These are phyloP conservation scores for Collybia sp. DNA, from an alignment of 768 basidiomycete species.

Conservation along the genomic window DNA sequence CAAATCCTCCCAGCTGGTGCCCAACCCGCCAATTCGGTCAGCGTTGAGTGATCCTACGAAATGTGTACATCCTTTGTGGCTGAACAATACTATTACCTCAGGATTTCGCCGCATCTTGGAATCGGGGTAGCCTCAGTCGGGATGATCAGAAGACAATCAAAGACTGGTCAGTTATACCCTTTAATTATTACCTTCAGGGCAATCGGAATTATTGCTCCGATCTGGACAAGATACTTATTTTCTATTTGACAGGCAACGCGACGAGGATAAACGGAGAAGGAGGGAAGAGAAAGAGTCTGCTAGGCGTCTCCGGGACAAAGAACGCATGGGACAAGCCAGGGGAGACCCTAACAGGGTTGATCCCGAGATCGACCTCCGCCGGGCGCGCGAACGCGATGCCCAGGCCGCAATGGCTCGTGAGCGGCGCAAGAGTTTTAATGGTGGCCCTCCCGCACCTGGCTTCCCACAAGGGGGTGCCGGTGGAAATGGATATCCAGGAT, in stretches of 20 bases:
- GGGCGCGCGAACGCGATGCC: constrained; percentile 54
- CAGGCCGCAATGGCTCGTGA: constrained; percentile 33
- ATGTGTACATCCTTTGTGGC: constrained; percentile 6
- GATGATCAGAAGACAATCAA: constrained; percentile 36
- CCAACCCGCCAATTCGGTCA: constrained; percentile 52
- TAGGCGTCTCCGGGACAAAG: constrained; percentile 47
- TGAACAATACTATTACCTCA: constrained; percentile 16
- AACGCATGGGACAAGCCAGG: constrained; percentile 29
- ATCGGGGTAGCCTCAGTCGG: constrained; percentile 33
- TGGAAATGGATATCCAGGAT: constrained; percentile 18
- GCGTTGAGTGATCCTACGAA: constrained; percentile 12
- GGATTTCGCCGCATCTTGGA: constrained; percentile 60
- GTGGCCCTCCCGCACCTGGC: constrained; percentile 22
- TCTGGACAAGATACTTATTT: constrained; percentile 3
- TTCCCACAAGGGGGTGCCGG: constrained; percentile 17
- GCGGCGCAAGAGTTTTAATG: constrained; percentile 52
- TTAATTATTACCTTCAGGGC: neutral
- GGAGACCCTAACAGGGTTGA: constrained; percentile 15
- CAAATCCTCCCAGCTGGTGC: constrained; percentile 56
- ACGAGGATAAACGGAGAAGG: constrained; percentile 38
- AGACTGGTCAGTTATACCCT: constrained; percentile 34
- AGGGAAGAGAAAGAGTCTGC: constrained; percentile 41
- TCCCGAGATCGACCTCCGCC: constrained; percentile 49
- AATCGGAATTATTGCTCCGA: constrained; percentile 2
- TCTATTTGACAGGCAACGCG: constrained; percentile 34